Evolutionary conservation across 805 yeast genomes (phyloP).

Genomic region (Cyberlindnera suaveolens): DNA sequence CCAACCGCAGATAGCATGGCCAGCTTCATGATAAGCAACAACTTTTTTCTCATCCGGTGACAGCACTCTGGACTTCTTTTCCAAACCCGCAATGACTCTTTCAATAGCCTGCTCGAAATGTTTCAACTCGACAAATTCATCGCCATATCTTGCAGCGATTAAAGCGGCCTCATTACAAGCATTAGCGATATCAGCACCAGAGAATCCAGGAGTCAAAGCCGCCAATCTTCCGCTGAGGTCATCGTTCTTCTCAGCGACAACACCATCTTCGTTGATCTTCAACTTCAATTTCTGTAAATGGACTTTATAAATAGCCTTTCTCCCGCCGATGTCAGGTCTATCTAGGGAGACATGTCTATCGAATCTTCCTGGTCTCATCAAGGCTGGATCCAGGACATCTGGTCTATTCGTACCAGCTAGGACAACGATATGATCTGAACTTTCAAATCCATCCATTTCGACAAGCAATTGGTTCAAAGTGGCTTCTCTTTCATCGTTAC

Average conservation of each 20-base stretch:
- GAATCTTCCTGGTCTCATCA: constrained; percentile 91
- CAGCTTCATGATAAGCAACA: constrained; percentile 95
- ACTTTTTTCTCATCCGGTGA: constrained; percentile 75
- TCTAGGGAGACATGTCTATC: constrained; percentile 86
- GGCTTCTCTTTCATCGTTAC: constrained; percentile 89
- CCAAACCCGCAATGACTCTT: constrained; percentile 92
- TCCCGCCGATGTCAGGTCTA: constrained; percentile 82
- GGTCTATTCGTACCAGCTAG: constrained; percentile 93
- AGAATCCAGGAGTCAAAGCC: constrained; percentile 89
- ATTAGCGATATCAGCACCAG: constrained; percentile 95
- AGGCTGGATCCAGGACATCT: constrained; percentile 83
- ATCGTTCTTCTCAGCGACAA: constrained; percentile 40
- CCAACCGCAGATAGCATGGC: constrained; percentile 97
- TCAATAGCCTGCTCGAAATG: constrained; percentile 93
- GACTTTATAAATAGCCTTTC: constrained; percentile 79
- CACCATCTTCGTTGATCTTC: constrained; percentile 32
- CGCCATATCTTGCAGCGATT: constrained; percentile 79
- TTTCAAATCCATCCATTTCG: constrained; percentile 91
- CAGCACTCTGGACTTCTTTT: constrained; percentile 73
- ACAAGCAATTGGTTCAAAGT: constrained; percentile 88
- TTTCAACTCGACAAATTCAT: constrained; percentile 49
- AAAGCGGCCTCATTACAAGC: constrained; percentile 93
- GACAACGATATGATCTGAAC: constrained; percentile 87
- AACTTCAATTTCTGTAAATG: constrained; percentile 61
- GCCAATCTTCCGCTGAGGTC: constrained; percentile 78